Percentiles rank a stretch among this genome's conserved stretches.
These are phyloP conservation scores for Paramecium primaurelia DNA, from an alignment of 73 alveolate genomes.

Conservation along the genomic window DNA sequence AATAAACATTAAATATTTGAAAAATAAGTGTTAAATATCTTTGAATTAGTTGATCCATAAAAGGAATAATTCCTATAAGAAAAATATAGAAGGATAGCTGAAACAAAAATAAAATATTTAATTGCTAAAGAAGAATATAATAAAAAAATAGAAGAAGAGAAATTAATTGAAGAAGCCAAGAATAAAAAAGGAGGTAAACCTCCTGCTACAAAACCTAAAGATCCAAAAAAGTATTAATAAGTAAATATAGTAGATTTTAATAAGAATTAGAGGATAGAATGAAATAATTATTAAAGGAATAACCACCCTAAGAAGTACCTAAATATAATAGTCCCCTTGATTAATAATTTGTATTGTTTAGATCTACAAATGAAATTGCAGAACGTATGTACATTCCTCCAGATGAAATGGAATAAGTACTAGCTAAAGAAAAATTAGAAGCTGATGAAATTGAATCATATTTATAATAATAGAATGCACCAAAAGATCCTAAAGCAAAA, in stretches of 20 bases:
- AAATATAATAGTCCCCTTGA: background rate
- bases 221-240: conserved; percentile 49
- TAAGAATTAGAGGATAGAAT: conserved; percentile 55
- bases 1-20: conserved; percentile 32
- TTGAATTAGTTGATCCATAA: conserved; percentile 30
- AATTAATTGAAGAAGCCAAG: conserved; percentile 51
- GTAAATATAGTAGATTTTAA: background rate
- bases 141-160: conserved; percentile 58
- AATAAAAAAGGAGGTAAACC: conserved; percentile 49
- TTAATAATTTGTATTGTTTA: background rate
- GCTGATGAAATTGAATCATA: conserved; percentile 16
- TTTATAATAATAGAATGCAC: background rate
- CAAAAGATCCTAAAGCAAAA: conserved; percentile 61
- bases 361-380: conserved; percentile 3
- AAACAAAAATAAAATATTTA: background rate
- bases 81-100: conserved; percentile 27
- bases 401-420: background rate
- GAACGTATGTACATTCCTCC: conserved; percentile 12
- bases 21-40: background rate
- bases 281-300: conserved; percentile 37
- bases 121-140: conserved; percentile 54
- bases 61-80: conserved; percentile 10
- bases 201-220: conserved; percentile 54
- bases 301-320: background rate
- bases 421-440: background rate